phyloP scores from a whole-genome alignment of 768 basidiomycete species.

The Lyophyllum decastes region DNA sequence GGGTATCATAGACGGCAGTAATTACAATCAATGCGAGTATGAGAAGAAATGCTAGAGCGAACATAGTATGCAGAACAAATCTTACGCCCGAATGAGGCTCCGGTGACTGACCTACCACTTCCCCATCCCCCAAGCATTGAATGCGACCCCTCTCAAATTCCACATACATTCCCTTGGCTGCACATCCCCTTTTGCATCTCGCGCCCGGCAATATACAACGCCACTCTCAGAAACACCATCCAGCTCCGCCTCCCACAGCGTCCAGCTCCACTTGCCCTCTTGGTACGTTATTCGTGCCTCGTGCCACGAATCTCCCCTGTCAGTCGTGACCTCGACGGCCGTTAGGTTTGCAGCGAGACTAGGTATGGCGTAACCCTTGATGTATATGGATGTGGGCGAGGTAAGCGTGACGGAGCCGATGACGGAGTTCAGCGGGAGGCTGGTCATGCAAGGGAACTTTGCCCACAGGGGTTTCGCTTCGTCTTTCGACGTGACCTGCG shows the following conservation, averaged over 20 bases:
- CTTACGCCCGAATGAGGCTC: too few relatives aligned
- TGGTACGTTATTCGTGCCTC: conserved; percentile 56
- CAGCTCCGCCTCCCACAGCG: conserved; percentile 62
- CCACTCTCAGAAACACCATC: conserved; percentile 33
- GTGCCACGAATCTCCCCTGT: conserved; percentile 54
- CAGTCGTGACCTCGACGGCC: conserved; percentile 50
- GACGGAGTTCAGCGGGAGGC: conserved; percentile 63
- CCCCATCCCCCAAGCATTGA: conserved; percentile 49
- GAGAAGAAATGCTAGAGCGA: too few relatives aligned
- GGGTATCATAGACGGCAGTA: too few relatives aligned
- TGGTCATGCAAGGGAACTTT: conserved; percentile 58
- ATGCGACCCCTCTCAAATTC: conserved; percentile 71
- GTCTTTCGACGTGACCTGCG: conserved; percentile 47
- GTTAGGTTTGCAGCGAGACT: conserved; percentile 45
- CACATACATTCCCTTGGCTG: conserved; percentile 55
- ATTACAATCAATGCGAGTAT: too few relatives aligned
- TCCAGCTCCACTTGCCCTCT: conserved; percentile 73
- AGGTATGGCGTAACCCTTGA: conserved; percentile 62
- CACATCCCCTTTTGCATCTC: conserved; percentile 45
- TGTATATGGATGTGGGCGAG: conserved; percentile 34
- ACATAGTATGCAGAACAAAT: background rate
- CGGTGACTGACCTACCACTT: conserved; percentile 30
- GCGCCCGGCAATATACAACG: conserved; percentile 50
- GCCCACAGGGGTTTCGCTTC: conserved; percentile 49
- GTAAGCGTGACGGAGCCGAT: conserved; percentile 42